Evolutionary conservation across 352 stramenopile species (phyloP), one percentile per base, ranked within the genome.

Genomic region (Phytophthora litchii): DNA sequence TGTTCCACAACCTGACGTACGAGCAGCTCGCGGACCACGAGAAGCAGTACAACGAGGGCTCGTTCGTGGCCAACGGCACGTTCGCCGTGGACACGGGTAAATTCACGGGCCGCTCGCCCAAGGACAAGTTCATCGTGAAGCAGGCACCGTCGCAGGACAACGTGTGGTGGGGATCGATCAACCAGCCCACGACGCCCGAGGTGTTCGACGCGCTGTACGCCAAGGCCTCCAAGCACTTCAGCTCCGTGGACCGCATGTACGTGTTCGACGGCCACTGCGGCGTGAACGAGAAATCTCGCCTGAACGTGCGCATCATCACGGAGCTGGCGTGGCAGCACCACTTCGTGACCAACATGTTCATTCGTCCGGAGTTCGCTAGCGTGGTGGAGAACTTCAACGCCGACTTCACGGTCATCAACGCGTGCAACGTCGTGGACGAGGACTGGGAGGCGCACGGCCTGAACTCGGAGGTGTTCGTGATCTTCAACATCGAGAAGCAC

Each of bases 371-470:
- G 70, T 74, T 89, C 80, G 35, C 79, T 36, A 80, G 79, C 37
- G 82, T 98, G 68, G 75, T 98, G 17, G 82, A 96, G 31, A 80
- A 88, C 60, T 99, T 99, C 75, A 34, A 97, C 48, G 90, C 96
- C 14, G 96, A 99, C 71, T 99, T 99, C 71, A 99, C 95, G 16
- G 94, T 99, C 57, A 97, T 99, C 61, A 99, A 99, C 82, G 95
- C 95, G 19, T 99, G 95, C 82, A 95, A 93, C 52, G 77, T 98
- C 53, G 89, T 88, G 21, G 92, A 98, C 78, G 80, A 96, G 53
- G 86, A 99, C 70, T 99, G 90, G 82, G 79, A 99, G 77, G 68
- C 83, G 52, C 88, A 98, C 59, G 91, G 91, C 43, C 73, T 99
- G 8, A 94, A 99, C 78, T 97, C 85, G 48, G 96, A 99, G 52